Percentiles rank a stretch among this genome's conserved stretches.
Evolutionary conservation across 352 stramenopile genomes (phyloP).

Genomic region (Phytophthora hybrid): DNA sequence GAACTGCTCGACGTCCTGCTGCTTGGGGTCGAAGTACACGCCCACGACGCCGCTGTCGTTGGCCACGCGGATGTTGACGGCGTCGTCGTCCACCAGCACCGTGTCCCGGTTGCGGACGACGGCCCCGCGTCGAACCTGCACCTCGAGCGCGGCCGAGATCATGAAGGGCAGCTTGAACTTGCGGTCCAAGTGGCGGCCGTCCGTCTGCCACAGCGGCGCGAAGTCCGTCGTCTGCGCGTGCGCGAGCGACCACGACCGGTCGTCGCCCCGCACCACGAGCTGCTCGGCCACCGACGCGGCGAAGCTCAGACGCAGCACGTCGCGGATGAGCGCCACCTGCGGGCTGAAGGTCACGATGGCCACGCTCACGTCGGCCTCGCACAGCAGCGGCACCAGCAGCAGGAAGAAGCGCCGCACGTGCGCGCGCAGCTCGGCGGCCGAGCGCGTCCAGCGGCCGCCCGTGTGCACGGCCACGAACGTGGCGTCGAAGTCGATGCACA

Average conservation of each 20-base stretch:
- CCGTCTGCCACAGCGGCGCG: constrained; percentile 62
- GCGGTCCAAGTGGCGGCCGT: constrained; percentile 65
- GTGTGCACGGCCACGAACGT: constrained; percentile 86
- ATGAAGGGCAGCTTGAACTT: constrained; percentile 81
- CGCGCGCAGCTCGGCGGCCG: constrained; percentile 47
- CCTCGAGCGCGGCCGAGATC: constrained; percentile 69
- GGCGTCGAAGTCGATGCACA: constrained; percentile 89
- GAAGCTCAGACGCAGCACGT: constrained; percentile 73
- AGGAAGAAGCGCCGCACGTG: constrained; percentile 78
- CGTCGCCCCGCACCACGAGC: constrained; percentile 75
- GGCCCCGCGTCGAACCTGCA: constrained; percentile 32
- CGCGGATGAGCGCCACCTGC: constrained; percentile 67
- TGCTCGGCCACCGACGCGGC: constrained; percentile 28
- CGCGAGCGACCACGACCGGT: constrained; percentile 64
- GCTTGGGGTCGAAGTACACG: constrained; percentile 74
- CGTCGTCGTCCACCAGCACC: constrained; percentile 84
- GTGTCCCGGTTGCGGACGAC: constrained; percentile 68
- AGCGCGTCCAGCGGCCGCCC: constrained; percentile 59
- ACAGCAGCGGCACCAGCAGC: constrained; percentile 61
- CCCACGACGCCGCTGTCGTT: constrained; percentile 78
- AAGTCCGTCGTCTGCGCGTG: constrained; percentile 58
- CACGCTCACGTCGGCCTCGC: constrained; percentile 52
- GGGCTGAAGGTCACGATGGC: constrained; percentile 87
- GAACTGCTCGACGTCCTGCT: constrained; percentile 47
- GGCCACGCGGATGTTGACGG: constrained; percentile 76